These are phyloP conservation scores for Sarocladiaceae sp. DNA, from an alignment of 2,329 filamentous ascomycete genomes.

Conservation along the genomic window DNA sequence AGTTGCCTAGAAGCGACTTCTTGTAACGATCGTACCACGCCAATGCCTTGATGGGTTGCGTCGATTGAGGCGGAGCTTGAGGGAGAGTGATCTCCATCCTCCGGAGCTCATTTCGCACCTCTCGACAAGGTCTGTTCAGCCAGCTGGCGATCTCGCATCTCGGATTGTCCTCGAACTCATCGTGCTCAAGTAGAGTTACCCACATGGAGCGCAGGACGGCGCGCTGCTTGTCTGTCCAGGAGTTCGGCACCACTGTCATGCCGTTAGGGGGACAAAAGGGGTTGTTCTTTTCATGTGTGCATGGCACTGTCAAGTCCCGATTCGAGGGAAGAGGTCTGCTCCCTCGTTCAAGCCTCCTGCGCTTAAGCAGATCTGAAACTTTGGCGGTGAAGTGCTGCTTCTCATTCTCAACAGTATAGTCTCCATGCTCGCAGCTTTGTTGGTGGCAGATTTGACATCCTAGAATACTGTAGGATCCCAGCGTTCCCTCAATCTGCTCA, in stretches of 20 bases:
- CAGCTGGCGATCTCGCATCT: constrained; percentile 17
- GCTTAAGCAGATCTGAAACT: not conserved
- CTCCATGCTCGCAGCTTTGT: constrained; percentile 56
- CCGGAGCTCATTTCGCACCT: not conserved
- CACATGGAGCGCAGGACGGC: constrained; percentile 42
- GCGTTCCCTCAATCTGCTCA: constrained; percentile 9
- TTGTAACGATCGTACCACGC: constrained; percentile 52
- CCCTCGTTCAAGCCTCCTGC: not conserved
- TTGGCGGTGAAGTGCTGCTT: constrained; percentile 22
- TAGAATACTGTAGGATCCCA: constrained; percentile 49
- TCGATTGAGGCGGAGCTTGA: not conserved
- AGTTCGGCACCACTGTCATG: constrained; percentile 7
- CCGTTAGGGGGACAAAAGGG: constrained; percentile 1
- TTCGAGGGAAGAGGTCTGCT: not conserved
- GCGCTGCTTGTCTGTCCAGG: constrained; percentile 45
- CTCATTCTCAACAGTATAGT: constrained; percentile 47
- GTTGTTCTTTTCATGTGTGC: not conserved
- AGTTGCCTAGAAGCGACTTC: constrained; percentile 48
- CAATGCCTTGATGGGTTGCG: constrained; percentile 22
- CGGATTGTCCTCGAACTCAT: constrained; percentile 44
- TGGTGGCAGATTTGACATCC: constrained; percentile 54
- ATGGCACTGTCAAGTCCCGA: not conserved
- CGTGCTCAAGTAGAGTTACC: constrained; percentile 42
- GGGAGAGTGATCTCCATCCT: constrained; percentile 2
- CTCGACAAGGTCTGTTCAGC: constrained; percentile 6